Evolutionary conservation across 2,329 filamentous ascomycete genomes (phyloP), one percentile per base, ranked within the genome.

Genomic region (Alternaria brassicae): DNA sequence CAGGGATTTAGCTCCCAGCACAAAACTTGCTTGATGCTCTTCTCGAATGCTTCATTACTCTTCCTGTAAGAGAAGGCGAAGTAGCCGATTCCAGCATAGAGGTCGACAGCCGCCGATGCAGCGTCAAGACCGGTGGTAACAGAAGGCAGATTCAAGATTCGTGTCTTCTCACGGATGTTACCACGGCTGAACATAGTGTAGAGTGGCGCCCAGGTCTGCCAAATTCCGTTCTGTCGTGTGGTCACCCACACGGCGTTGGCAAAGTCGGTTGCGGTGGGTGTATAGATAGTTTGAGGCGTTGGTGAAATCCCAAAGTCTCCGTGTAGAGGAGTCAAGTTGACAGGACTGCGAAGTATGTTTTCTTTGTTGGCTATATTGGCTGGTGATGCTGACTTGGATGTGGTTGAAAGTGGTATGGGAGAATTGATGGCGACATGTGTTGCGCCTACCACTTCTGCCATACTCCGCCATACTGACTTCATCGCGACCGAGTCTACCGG

Each of bases 131-230:
- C 30, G 6, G 25, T 28, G 15, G 53, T 50, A 1, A 81, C 70
- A 7, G 72, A 71, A 7, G 79, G 75, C 1, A 84, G 65, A 0
- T 74, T 75, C 4, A 96, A 78, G 1, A 97, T 78, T 12, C 94
- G 83, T 0, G 90, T 88, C 75, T 97, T 98, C 78, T 98, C 94
- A 50, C 88, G 90, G 59, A 97, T 83, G 77, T 97, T 98, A 3
- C 94, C 93, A 1, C 93, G 86, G 62, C 90, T 93, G 76, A 98
- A 98, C 93, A 97, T 97, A 25, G 93, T 96, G 83, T 92, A 93
- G 1, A 89, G 79, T 13, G 94, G 94, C 1, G 93, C 91, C 93
- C 93, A 98, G 2, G 85, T 89, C 80, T 98, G 94, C 34, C 81
- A 79, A 58, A 98, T 90, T 2, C 89, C 90, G 58, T 86, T 84